These are phyloP conservation scores for Butyriboletus loyo DNA, from an alignment of 768 basidiomycete genomes.

Conservation along the genomic window DNA sequence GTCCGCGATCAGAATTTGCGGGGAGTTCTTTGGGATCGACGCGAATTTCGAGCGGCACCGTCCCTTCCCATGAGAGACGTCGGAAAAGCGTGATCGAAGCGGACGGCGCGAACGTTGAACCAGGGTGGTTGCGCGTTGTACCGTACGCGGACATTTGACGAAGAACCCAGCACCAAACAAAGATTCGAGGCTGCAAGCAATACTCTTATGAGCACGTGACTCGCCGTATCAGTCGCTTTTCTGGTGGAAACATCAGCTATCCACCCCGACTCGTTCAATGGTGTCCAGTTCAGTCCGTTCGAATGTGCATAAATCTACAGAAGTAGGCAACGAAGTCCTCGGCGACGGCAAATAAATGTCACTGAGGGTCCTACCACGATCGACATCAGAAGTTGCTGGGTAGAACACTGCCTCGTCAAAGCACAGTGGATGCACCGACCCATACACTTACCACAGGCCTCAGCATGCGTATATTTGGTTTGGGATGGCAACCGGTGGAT, in stretches of 20 bases:
- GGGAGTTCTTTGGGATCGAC: slow-evolving; percentile 88
- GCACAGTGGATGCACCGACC: too few relatives aligned
- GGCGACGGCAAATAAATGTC: too few relatives aligned
- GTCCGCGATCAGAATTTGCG: slow-evolving; percentile 82
- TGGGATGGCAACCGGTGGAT: background rate
- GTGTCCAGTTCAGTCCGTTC: too few relatives aligned
- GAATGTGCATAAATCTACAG: too few relatives aligned
- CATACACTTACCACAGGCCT: too few relatives aligned
- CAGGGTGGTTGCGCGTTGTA: slow-evolving; percentile 46
- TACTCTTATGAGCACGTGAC: slow-evolving; percentile 13
- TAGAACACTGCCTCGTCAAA: background rate
- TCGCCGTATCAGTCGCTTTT: too few relatives aligned
- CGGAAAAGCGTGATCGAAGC: slow-evolving; percentile 82
- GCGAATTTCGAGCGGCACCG: slow-evolving; percentile 84
- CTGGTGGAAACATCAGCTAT: too few relatives aligned
- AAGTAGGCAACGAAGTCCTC: too few relatives aligned
- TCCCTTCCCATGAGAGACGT: slow-evolving; percentile 86
- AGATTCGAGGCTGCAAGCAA: background rate
- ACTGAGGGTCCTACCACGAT: too few relatives aligned
- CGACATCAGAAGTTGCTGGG: background rate
- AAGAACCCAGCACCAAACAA: background rate
- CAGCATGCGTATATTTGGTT: background rate
- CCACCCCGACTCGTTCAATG: too few relatives aligned
- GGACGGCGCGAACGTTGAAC: slow-evolving; percentile 47
- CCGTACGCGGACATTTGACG: slow-evolving; percentile 50